Conservation (phyloP, 305 asterid species). For the Fraxinus greggii region DNA sequence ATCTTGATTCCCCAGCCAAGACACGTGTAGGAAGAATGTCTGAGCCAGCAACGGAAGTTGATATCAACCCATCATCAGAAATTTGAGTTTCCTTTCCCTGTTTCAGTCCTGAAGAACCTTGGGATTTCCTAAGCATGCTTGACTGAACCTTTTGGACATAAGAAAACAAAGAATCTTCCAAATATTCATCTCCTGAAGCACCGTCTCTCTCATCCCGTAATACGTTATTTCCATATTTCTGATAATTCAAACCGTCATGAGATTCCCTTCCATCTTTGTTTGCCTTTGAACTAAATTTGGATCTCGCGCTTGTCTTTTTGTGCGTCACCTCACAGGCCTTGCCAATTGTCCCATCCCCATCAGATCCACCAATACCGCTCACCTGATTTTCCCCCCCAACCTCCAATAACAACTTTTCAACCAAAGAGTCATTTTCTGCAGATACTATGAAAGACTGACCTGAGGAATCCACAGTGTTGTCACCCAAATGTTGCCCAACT, state of each 20-base stretch:
- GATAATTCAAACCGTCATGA: constrained; percentile 29
- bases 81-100: constrained; percentile 42
- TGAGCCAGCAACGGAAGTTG: constrained; percentile 35
- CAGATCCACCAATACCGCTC: constrained; percentile 35
- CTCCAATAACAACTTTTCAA: constrained; percentile 31
- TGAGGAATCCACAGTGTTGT: constrained; percentile 29
- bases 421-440: constrained; percentile 29
- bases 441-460: constrained; percentile 33
- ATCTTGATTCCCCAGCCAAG: constrained; percentile 26
- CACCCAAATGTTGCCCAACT: constrained; percentile 31
- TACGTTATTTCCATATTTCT: constrained; percentile 26
- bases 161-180: constrained; percentile 70
- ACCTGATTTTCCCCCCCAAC: constrained; percentile 32
- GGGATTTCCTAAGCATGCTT: constrained; percentile 44
- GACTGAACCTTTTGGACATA: constrained; percentile 65
- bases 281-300: constrained; percentile 36
- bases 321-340: constrained; percentile 34
- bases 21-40: constrained; percentile 26
- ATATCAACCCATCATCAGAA: constrained; percentile 35
- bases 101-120: constrained; percentile 42
- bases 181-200: constrained; percentile 40
- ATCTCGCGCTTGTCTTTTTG: constrained; percentile 42
- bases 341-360: constrained; percentile 31
- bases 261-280: constrained; percentile 27
- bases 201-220: constrained; percentile 34